Evolutionary conservation across 2,329 filamentous ascomycete species (phyloP).

Genomic region (Botryotinia convoluta): DNA sequence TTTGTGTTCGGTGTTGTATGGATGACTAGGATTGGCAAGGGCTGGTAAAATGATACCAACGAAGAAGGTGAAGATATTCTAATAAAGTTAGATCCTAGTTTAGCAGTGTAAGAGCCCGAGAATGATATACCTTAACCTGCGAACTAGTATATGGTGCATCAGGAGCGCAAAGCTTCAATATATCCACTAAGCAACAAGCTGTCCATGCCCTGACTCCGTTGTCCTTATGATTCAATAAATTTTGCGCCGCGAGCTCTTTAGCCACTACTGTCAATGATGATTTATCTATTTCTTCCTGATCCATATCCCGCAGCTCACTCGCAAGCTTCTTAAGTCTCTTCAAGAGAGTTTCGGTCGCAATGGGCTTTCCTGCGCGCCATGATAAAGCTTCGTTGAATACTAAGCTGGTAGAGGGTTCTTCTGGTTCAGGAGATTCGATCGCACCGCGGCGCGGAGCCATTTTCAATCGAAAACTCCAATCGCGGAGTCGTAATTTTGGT

Average conservation of each 20-base stretch:
- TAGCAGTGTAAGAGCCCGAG: background rate
- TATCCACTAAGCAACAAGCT: slow-evolving; percentile 86
- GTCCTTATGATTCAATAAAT: slow-evolving; percentile 87
- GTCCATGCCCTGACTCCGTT: slow-evolving; percentile 87
- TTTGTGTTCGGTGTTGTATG: slow-evolving; percentile 91
- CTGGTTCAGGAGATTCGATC: slow-evolving; percentile 31
- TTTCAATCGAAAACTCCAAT: slow-evolving; percentile 21
- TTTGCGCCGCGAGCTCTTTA: slow-evolving; percentile 77
- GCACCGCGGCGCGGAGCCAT: slow-evolving; percentile 40
- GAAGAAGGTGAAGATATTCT: slow-evolving; percentile 94
- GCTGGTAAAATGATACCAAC: slow-evolving; percentile 79
- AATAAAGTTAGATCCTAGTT: background rate
- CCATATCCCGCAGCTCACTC: slow-evolving; percentile 78
- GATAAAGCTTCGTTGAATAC: slow-evolving; percentile 83
- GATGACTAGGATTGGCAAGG: slow-evolving; percentile 79
- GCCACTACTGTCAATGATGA: slow-evolving; percentile 82
- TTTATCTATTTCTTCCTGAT: slow-evolving; percentile 81
- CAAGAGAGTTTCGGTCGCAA: slow-evolving; percentile 78
- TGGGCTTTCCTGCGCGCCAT: slow-evolving; percentile 89
- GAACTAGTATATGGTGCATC: slow-evolving; percentile 89
- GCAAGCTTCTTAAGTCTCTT: slow-evolving; percentile 76
- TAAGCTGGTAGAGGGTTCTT: slow-evolving; percentile 49
- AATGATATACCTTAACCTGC: slow-evolving; percentile 74
- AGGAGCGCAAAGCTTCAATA: slow-evolving; percentile 87
- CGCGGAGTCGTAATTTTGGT: background rate